These are phyloP conservation scores for Venturia pyrina DNA, from an alignment of 2,329 filamentous ascomycete species.

Conservation along the genomic window DNA sequence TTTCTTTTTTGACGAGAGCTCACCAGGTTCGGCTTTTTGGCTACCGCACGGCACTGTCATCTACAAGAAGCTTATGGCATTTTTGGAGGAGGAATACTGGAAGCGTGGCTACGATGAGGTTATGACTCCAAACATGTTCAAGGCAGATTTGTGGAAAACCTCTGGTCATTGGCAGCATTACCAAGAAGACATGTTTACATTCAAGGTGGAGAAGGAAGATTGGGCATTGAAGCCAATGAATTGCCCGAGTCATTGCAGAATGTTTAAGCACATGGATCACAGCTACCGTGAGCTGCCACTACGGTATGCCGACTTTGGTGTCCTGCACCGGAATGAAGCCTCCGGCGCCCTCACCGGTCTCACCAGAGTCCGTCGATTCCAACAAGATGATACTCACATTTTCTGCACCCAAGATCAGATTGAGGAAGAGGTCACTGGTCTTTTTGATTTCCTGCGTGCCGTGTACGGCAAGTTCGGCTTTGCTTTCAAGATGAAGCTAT, in stretches of 20 bases:
- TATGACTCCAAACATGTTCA: conserved; percentile 93
- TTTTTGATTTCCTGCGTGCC: conserved; percentile 77
- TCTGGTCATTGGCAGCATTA: conserved; percentile 84
- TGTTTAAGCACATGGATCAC: conserved; percentile 73
- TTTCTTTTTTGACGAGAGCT: conserved; percentile 91
- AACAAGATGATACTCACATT: conserved; percentile 94
- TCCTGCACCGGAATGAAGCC: conserved; percentile 89
- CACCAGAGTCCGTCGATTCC: conserved; percentile 86
- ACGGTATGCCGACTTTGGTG: conserved; percentile 90
- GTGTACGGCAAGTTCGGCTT: conserved; percentile 80
- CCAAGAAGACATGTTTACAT: conserved; percentile 92
- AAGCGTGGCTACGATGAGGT: conserved; percentile 92
- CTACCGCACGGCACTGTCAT: conserved; percentile 87
- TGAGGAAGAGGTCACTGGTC: conserved; percentile 61
- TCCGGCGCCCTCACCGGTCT: conserved; percentile 85
- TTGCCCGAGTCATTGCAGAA: conserved; percentile 86
- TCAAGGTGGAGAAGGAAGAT: conserved; percentile 71
- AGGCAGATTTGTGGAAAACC: conserved; percentile 70
- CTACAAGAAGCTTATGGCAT: conserved; percentile 76
- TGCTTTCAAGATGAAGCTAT: conserved; percentile 88
- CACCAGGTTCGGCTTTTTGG: conserved; percentile 90
- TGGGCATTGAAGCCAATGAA: conserved; percentile 96
- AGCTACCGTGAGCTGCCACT: conserved; percentile 87
- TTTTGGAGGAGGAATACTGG: conserved; percentile 81
- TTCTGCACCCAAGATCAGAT: conserved; percentile 80